Conservation (phyloP, 1,139 yeast genomes). For the Scheffersomyces quercinus region DNA sequence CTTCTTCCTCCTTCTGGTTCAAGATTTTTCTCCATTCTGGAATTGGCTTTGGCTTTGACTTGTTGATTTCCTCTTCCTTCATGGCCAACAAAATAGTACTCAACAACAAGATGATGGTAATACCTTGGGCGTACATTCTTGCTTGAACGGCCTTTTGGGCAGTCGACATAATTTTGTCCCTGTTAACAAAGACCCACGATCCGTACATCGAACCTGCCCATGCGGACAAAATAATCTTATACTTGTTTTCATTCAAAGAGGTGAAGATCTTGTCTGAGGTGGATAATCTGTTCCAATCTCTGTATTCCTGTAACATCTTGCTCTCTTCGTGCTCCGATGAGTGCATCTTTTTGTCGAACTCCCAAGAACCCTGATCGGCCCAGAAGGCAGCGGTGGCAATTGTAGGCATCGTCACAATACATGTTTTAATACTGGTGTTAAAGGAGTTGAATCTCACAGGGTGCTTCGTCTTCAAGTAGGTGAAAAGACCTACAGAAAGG, state of each 20-base stretch:
- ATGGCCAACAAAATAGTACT: constrained; percentile 64
- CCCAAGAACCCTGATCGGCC: constrained; percentile 53
- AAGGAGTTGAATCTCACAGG: constrained; percentile 35
- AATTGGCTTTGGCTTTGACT: constrained; percentile 34
- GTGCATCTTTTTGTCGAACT: constrained; percentile 44
- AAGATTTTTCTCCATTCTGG: constrained; percentile 41
- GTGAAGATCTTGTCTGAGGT: constrained; percentile 31
- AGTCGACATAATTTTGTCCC: constrained; percentile 73
- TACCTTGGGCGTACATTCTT: constrained; percentile 90
- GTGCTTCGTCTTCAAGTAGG: constrained; percentile 35
- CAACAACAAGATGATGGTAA: constrained; percentile 64
- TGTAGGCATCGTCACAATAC: constrained; percentile 44
- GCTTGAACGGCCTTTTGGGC: constrained; percentile 91
- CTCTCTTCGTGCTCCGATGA: constrained; percentile 30
- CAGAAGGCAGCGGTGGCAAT: constrained; percentile 40
- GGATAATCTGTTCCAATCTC: constrained; percentile 19
- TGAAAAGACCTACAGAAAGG: constrained; percentile 34
- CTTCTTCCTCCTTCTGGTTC: constrained; percentile 27
- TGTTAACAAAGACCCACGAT: constrained; percentile 74
- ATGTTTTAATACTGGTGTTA: constrained; percentile 42
- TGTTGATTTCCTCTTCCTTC: constrained; percentile 57
- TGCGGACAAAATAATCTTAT: constrained; percentile 70
- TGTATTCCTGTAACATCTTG: constrained; percentile 21
- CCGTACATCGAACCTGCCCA: constrained; percentile 91
- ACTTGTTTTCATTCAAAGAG: constrained; percentile 59